A percentile compares a stretch with the other conserved stretches of the same genome.
phyloP scores from a whole-genome alignment of 768 basidiomycete species.

The Cystobasidium ongulense region DNA sequence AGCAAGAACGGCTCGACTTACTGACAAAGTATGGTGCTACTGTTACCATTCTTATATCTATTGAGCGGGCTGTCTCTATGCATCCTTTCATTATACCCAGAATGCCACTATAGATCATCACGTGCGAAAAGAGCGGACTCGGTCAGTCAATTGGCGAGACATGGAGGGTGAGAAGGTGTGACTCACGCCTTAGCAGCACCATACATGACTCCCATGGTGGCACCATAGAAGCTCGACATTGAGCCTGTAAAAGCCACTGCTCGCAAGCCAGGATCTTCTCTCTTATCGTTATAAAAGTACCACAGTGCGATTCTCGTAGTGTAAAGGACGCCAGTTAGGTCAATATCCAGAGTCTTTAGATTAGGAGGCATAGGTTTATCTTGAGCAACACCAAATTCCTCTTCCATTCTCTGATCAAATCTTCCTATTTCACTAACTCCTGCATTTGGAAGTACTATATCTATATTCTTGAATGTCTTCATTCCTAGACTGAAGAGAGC shows the following conservation, averaged over 20 bases:
- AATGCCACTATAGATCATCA: constrained; percentile 1
- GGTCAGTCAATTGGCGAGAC: background rate
- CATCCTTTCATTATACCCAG: constrained; percentile 28
- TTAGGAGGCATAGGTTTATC: constrained; percentile 17
- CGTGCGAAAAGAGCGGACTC: background rate
- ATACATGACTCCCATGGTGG: constrained; percentile 26
- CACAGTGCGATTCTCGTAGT: constrained; percentile 27
- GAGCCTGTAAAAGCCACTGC: constrained; percentile 20
- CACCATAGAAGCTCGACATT: constrained; percentile 28
- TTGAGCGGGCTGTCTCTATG: constrained; percentile 19
- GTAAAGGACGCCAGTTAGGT: constrained; percentile 25
- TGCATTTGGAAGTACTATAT: constrained; percentile 25
- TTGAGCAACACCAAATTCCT: constrained; percentile 13
- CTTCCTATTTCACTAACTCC: constrained; percentile 22
- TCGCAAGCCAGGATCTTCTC: constrained; percentile 8
- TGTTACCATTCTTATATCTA: constrained; percentile 17
- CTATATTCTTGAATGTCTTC: constrained; percentile 25
- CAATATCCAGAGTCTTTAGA: constrained; percentile 23
- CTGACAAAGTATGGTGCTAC: constrained; percentile 31
- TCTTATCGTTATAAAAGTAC: constrained; percentile 24
- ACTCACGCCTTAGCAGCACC: constrained; percentile 22
- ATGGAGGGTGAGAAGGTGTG: background rate
- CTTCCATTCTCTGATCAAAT: constrained; percentile 29
- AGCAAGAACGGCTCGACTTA: background rate
- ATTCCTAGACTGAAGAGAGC: constrained; percentile 6